Conservation (phyloP, 2,329 filamentous ascomycete genomes). For the Tricladium varicosporioides region DNA sequence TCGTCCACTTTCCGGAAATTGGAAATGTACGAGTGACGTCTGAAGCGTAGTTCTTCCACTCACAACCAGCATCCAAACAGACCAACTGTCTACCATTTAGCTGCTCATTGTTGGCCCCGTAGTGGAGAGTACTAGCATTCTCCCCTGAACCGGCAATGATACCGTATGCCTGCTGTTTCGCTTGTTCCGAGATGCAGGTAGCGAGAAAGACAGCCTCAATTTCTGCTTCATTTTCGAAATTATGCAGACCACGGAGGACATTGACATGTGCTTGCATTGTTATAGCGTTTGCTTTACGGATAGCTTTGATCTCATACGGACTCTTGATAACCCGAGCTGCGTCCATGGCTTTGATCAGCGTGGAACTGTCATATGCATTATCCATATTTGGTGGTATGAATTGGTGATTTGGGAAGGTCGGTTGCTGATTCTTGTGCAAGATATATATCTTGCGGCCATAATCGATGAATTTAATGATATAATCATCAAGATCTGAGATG, state of each 20-base stretch:
- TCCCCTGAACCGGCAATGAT: conserved; percentile 82
- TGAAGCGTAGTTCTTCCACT: conserved; percentile 81
- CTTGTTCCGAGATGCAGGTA: conserved; percentile 69
- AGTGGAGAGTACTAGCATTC: conserved; percentile 87
- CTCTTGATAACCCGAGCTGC: conserved; percentile 79
- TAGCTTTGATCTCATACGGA: conserved; percentile 78
- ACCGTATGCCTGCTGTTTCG: conserved; percentile 78
- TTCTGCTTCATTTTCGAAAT: conserved; percentile 74
- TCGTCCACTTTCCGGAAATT: conserved; percentile 65
- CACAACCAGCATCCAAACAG: conserved; percentile 83
- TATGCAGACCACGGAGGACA: conserved; percentile 63
- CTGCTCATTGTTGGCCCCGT: conserved; percentile 73
- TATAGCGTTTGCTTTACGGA: conserved; percentile 77
- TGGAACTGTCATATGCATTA: conserved; percentile 44
- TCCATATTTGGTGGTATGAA: not conserved
- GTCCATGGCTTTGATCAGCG: conserved; percentile 72
- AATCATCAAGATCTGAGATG: conserved; percentile 62
- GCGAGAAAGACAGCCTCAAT: conserved; percentile 76
- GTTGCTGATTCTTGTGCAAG: conserved; percentile 42
- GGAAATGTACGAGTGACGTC: conserved; percentile 91
- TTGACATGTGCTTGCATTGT: conserved; percentile 74
- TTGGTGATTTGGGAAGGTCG: conserved; percentile 8
- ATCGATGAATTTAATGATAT: conserved; percentile 45
- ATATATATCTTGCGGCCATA: conserved; percentile 42
- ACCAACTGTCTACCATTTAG: conserved; percentile 70